Evolutionary conservation across 1,139 yeast genomes (phyloP).

Genomic region (Debaryomyces sp.): DNA sequence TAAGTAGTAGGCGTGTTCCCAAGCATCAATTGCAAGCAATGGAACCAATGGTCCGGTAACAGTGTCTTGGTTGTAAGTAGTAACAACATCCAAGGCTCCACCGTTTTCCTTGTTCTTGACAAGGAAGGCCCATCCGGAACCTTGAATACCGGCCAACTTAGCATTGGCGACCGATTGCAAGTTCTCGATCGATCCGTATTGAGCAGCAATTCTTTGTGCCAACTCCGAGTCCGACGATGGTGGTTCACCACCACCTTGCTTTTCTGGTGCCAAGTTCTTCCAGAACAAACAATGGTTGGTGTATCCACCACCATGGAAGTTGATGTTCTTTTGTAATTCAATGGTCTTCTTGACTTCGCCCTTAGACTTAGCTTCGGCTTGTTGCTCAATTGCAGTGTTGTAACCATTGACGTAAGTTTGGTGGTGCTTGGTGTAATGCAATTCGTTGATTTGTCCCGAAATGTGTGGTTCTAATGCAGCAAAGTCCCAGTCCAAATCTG

Average conservation of each 20-base stretch:
- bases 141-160: constrained; percentile 90
- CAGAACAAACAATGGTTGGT: constrained; percentile 86
- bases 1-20: constrained; percentile 98
- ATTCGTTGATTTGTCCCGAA: constrained; percentile 85
- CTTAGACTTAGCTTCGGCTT: constrained; percentile 66
- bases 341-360: constrained; percentile 70
- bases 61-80: constrained; percentile 90
- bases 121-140: constrained; percentile 97
- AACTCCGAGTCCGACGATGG: constrained; percentile 63
- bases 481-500: constrained; percentile 85
- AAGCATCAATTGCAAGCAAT: constrained; percentile 91
- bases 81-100: constrained; percentile 74
- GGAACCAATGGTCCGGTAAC: constrained; percentile 76
- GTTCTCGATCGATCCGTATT: constrained; percentile 79
- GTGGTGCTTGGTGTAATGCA: constrained; percentile 92
- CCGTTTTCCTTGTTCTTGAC: constrained; percentile 87
- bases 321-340: constrained; percentile 77
- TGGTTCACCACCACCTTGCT: constrained; percentile 83
- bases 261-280: constrained; percentile 86
- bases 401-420: constrained; percentile 91
- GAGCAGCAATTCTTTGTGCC: constrained; percentile 61
- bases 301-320: constrained; percentile 96
- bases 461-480: constrained; percentile 90
- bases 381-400: constrained; percentile 80
- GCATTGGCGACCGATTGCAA: constrained; percentile 70